phyloP scores from a whole-genome alignment of 75 land plant species.

The Ceratopteris richardii region DNA sequence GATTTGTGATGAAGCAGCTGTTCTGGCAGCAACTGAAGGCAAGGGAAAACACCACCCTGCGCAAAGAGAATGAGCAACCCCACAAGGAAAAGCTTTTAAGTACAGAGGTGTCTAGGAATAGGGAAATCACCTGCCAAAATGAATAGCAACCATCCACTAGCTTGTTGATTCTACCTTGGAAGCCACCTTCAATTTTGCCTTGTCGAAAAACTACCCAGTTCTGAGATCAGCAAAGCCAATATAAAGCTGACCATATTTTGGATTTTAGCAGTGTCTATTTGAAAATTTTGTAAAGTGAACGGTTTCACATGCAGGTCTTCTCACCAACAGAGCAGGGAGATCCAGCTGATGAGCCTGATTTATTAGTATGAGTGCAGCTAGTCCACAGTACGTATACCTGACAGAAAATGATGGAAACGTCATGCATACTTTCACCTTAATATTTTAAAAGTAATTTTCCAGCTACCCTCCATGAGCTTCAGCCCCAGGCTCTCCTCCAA shows the following conservation, averaged over 20 bases:
- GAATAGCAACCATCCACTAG: slow-evolving; percentile 98
- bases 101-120: not conserved
- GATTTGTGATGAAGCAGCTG: not conserved
- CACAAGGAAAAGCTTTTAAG: not conserved
- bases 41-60: slow-evolving; percentile 52
- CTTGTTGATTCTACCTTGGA: slow-evolving; percentile 93
- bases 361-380: slow-evolving; percentile 79
- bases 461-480: slow-evolving; percentile 99
- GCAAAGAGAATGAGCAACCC: not conserved
- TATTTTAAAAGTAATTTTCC: too few species aligned
- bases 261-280: too few species aligned
- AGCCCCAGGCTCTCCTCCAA: slow-evolving; percentile 94
- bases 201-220: slow-evolving; percentile 88
- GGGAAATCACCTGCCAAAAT: slow-evolving; percentile 92
- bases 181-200: slow-evolving; percentile 80
- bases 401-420: not conserved
- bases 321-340: slow-evolving; percentile 64
- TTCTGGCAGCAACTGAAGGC: slow-evolving; percentile 29
- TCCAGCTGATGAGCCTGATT: slow-evolving; percentile 69
- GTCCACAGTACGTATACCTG: slow-evolving; percentile 94
- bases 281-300: too few species aligned
- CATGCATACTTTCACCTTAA: not conserved
- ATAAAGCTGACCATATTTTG: not conserved
- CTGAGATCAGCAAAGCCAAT: slow-evolving; percentile 25
- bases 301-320: slow-evolving; percentile 13